A percentile compares a stretch with the other conserved stretches of the same genome.
These are phyloP conservation scores for Lasiodiplodia hormozganensis DNA, from an alignment of 2,329 filamentous ascomycete species.

Conservation along the genomic window DNA sequence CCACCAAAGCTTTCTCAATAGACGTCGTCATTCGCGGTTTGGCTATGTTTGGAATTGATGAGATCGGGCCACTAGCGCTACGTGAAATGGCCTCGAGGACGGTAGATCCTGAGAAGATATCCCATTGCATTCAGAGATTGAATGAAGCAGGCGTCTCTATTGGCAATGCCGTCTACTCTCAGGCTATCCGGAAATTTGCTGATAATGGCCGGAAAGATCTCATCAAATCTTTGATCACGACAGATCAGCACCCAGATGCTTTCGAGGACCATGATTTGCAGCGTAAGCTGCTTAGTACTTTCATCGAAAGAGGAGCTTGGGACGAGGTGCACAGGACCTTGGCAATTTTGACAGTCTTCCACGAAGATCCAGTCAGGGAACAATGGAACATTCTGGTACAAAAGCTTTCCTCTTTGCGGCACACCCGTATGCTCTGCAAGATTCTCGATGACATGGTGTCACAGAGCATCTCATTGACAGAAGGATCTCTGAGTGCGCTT, in stretches of 20 bases:
- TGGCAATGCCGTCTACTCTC: conserved; percentile 68
- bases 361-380: conserved; percentile 44
- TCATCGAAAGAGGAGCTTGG: conserved; percentile 60
- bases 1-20: conserved; percentile 74
- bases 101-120: conserved; percentile 61
- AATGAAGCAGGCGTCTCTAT: conserved; percentile 68
- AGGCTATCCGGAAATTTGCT: conserved; percentile 70
- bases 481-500: conserved; percentile 54
- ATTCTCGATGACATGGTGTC: conserved; percentile 59
- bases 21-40: conserved; percentile 75
- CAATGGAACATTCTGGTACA: conserved; percentile 57
- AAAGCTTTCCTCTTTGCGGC: conserved; percentile 40
- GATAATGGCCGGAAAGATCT: conserved; percentile 60
- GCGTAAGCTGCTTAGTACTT: conserved; percentile 60
- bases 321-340: conserved; percentile 62
- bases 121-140: conserved; percentile 66
- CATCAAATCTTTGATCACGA: conserved; percentile 60
- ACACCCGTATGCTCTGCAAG: conserved; percentile 38
- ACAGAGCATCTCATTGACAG: conserved; percentile 50
- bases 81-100: conserved; percentile 78
- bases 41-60: conserved; percentile 71
- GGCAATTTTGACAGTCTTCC: conserved; percentile 57
- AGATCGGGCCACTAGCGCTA: conserved; percentile 77
- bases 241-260: conserved; percentile 70
- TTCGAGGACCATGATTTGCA: conserved; percentile 64